phyloP scores from a whole-genome alignment of 257 asterid genomes.

The Solanum lycopersicoides region DNA sequence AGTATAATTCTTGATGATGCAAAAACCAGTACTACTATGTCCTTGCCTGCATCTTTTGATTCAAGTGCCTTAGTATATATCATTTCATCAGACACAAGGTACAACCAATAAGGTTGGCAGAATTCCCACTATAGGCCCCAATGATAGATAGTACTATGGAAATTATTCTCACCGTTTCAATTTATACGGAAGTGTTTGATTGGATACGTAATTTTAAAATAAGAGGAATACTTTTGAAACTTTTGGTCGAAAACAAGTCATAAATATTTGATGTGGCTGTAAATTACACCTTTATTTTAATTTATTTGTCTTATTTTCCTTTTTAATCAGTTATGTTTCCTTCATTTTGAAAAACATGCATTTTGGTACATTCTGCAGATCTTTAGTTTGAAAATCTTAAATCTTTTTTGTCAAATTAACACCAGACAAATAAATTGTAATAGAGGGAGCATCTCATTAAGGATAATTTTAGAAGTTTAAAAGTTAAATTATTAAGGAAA shows the following conservation, averaged over 20 bases:
- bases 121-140: slow-evolving; percentile 16
- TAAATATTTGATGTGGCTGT: not conserved
- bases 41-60: slow-evolving; percentile 1
- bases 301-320: not conserved
- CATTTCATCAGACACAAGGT: not conserved
- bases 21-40: not conserved
- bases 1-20: not conserved
- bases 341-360: not conserved
- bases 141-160: not conserved
- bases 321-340: not conserved
- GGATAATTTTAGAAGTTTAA: not conserved
- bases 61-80: not conserved
- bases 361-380: not conserved
- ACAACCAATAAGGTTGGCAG: not conserved
- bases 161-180: not conserved
- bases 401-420: not conserved
- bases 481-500: not conserved
- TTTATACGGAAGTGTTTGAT: not conserved
- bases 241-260: not conserved
- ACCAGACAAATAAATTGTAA: not conserved
- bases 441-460: not conserved
- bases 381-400: not conserved
- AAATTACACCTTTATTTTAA: not conserved
- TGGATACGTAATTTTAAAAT: not conserved
- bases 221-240: not conserved